Base-by-base conservation (phyloP, 805 yeast genomes). In the Saturnispora ahearnii region DNA sequence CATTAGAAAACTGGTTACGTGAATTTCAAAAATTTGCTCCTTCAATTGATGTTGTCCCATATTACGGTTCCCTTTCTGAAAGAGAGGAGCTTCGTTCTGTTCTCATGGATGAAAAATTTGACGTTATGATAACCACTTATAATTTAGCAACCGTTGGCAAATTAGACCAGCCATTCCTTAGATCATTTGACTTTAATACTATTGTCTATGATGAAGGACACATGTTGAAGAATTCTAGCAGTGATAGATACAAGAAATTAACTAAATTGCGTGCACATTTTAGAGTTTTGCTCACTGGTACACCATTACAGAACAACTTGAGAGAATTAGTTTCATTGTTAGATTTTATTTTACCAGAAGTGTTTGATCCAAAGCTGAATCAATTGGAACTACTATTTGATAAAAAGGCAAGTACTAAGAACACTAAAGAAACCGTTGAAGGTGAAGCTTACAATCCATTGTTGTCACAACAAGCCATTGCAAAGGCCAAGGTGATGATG, bases 191-290 rank as follows among this genome's bases (percentile, higher is more conserved):
- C 22, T 93, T 93, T 66, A 88, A 93, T 64, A 87, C 84, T 56
- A 80, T 95, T 53, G 91, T 93, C 1, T 93, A 87, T 62, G 99
- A 93, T 66, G 99, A 93, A 71, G 99, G 99, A 2, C 99, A 93
- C 66, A 82, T 93, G 87, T 73, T 93, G 57, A 93, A 93, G 64
- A 93, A 93, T 65, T 85, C 96, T 3, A 73, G 77, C 53, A 79
- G 93, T 30, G 98, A 91, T 59, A 75, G 99, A 57, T 93, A 91
- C 63, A 73, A 71, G 53, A 91, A 89, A 66, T 73, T 93, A 53
- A 90, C 91, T 95, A 79, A 79, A 59, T 70, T 93, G 48, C 76
- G 74, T 52, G 96, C 93, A 1, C 75, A 77, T n/a, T 93, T 91
- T 69, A 75, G 99, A 58, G 69, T 93, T 31, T 67, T 93, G 44